phyloP scores from a whole-genome alignment of 2,329 filamentous ascomycete species.

The Colletotrichum plurivorum region DNA sequence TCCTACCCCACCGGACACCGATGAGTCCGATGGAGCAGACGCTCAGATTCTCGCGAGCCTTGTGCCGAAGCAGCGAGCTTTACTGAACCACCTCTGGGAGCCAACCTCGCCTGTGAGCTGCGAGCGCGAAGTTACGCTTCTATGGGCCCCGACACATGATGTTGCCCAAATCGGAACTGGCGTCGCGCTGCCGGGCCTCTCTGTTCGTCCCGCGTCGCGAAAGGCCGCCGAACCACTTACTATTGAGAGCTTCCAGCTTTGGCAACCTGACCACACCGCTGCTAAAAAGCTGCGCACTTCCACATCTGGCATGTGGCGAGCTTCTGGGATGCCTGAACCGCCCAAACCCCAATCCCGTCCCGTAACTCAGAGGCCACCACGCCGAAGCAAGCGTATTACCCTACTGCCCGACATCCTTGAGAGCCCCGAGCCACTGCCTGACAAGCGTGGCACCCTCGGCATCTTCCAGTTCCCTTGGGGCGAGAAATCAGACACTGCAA shows the following conservation, averaged over 20 bases:
- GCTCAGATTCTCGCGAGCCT: conserved; percentile 40
- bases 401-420: conserved; percentile 75
- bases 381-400: conserved; percentile 70
- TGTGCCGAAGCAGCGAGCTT: conserved; percentile 38
- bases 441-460: conserved; percentile 72
- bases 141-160: conserved; percentile 26
- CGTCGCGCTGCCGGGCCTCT: conserved; percentile 47
- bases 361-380: conserved; percentile 66
- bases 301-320: conserved; percentile 49
- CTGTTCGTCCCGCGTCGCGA: conserved; percentile 53
- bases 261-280: conserved; percentile 49
- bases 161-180: conserved; percentile 24
- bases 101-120: conserved; percentile 24
- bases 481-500: conserved; percentile 71
- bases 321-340: conserved; percentile 35
- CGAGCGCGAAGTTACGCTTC: conserved; percentile 30
- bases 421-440: conserved; percentile 70
- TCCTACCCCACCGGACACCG: conserved; percentile 69
- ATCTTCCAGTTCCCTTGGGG: conserved; percentile 79
- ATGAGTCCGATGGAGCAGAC: conserved; percentile 59
- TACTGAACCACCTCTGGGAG: conserved; percentile 28
- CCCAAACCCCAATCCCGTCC: conserved; percentile 55
- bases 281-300: conserved; percentile 41
- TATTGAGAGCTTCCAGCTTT: conserved; percentile 56
- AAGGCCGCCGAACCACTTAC: conserved; percentile 50